Evolutionary conservation across 2,329 filamentous ascomycete genomes (phyloP).

Genomic region (Teratosphaeria viscida): DNA sequence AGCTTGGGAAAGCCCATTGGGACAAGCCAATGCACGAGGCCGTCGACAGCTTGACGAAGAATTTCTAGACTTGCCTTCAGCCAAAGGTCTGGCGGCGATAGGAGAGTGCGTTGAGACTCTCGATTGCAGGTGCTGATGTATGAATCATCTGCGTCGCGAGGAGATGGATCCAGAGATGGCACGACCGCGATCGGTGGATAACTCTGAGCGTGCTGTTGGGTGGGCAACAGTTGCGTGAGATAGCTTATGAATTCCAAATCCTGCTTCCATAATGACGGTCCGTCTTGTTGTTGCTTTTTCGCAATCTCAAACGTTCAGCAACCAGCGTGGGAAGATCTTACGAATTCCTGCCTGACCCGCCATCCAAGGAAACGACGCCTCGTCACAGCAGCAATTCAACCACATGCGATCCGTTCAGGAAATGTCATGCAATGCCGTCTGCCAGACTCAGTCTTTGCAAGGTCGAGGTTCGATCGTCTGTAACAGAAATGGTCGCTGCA

Average conservation of each 20-base stretch:
- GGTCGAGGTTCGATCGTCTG: neutral
- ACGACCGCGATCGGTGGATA: neutral
- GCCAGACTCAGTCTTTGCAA: too few relatives aligned
- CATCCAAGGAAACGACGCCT: too few relatives aligned
- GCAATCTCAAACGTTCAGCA: too few relatives aligned
- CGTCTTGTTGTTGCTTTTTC: neutral
- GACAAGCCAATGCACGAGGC: conserved; percentile 1
- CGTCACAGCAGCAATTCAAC: too few relatives aligned
- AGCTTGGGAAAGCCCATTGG: conserved; percentile 1
- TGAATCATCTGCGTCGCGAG: neutral
- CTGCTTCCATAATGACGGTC: neutral
- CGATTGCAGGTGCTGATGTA: neutral
- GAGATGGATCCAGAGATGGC: neutral
- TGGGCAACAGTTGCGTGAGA: neutral
- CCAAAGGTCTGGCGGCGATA: neutral
- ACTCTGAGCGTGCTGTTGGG: neutral
- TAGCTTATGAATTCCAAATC: neutral
- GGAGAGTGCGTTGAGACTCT: too few relatives aligned
- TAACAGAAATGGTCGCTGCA: neutral
- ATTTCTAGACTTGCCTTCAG: neutral
- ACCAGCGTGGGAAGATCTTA: too few relatives aligned
- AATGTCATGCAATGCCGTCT: too few relatives aligned
- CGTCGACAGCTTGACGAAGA: neutral
- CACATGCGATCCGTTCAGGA: too few relatives aligned
- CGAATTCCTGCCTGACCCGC: too few relatives aligned